Percentiles rank a stretch among this genome's conserved stretches.
phyloP scores from a whole-genome alignment of 768 basidiomycete genomes.

The Serendipita indica region DNA sequence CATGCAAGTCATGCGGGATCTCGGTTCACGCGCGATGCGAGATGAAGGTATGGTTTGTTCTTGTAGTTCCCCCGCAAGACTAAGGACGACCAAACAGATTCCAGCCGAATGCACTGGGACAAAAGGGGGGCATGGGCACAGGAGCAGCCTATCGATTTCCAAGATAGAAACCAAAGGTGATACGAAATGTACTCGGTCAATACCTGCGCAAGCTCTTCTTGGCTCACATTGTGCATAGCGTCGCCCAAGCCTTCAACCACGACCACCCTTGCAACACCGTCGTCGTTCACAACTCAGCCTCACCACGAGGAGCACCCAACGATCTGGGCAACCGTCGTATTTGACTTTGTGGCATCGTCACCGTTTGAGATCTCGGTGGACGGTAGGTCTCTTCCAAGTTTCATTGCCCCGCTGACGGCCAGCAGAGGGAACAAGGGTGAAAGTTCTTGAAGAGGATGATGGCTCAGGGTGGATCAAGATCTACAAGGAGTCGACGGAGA shows the following conservation, averaged over 20 bases:
- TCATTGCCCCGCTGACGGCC: background rate
- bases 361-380: conserved; percentile 59
- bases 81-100: conserved; percentile 30
- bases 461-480: conserved; percentile 83
- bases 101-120: conserved; percentile 47
- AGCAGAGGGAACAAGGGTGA: conserved; percentile 48
- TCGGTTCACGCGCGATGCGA: conserved; percentile 79
- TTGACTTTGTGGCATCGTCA: conserved; percentile 59
- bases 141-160: conserved; percentile 6
- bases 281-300: conserved; percentile 37
- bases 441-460: conserved; percentile 64
- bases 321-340: conserved; percentile 42
- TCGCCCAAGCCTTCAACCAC: background rate
- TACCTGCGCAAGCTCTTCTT: background rate
- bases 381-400: conserved; percentile 28
- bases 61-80: background rate
- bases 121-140: conserved; percentile 1
- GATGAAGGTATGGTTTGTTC: conserved; percentile 41
- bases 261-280: conserved; percentile 30
- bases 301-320: conserved; percentile 31
- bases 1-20: conserved; percentile 60
- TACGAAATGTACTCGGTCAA: conserved; percentile 16
- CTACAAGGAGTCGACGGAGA: conserved; percentile 37
- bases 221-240: background rate
- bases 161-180: conserved; percentile 16